Evolutionary conservation across 306 rosid species (phyloP).

Genomic region (Glycine soja): DNA sequence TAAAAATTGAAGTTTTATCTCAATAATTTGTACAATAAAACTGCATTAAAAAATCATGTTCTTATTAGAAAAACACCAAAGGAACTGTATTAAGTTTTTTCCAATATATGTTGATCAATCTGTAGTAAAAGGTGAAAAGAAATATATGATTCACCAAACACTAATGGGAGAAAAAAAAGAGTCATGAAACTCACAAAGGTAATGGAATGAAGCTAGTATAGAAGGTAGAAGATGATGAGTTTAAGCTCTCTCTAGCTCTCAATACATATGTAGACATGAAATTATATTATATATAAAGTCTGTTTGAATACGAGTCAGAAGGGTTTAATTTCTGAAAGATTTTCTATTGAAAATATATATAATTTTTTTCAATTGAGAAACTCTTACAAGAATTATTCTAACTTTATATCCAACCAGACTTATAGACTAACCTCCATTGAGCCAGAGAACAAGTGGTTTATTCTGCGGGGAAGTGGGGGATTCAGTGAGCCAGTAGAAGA

Average conservation of each 20-base stretch:
- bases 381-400: no score
- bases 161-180: neutral
- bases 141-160: constrained; percentile 5
- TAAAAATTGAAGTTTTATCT: neutral
- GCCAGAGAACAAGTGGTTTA: constrained; percentile 91
- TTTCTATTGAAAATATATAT: no score
- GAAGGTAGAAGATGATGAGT: neutral
- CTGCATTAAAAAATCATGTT: no score
- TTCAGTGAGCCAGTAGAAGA: constrained; percentile 85
- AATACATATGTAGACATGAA: neutral
- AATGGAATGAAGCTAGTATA: neutral
- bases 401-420: no score
- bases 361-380: no score
- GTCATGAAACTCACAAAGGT: no score
- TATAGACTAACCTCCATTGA: constrained; percentile 70
- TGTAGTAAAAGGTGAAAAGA: neutral
- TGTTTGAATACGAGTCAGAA: no score
- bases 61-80: no score
- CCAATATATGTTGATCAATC: neutral
- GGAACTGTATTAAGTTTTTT: neutral
- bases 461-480: constrained; percentile 54
- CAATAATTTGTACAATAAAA: neutral
- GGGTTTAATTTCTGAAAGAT: no score
- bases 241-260: neutral
- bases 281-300: no score